Evolutionary conservation across 2,329 filamentous ascomycete species (phyloP).

Genomic region (Coniella vitis): DNA sequence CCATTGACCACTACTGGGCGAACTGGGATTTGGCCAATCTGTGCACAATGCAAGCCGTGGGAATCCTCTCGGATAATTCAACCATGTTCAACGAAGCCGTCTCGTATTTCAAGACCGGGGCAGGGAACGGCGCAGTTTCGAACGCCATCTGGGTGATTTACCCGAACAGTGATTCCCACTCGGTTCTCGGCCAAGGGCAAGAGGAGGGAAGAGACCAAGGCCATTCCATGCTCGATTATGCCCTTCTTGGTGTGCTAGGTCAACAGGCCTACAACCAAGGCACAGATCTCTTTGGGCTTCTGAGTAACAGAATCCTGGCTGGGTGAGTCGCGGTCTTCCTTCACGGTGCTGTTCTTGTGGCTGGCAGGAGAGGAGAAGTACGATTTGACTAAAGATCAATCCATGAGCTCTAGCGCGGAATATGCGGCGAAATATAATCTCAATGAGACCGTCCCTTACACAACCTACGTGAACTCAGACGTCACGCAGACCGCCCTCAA

Average conservation of each 20-base stretch:
- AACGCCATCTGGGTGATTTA: slow-evolving; percentile 27
- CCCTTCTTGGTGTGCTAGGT: slow-evolving; percentile 32
- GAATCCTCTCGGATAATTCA: slow-evolving; percentile 34
- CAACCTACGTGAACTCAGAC: not conserved
- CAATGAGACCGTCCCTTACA: not conserved
- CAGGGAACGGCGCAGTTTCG: slow-evolving; percentile 30
- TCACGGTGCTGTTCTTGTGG: no score
- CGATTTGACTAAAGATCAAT: not conserved
- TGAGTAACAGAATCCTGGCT: slow-evolving; percentile 20
- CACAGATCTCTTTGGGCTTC: slow-evolving; percentile 15
- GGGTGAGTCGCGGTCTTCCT: slow-evolving; percentile 7
- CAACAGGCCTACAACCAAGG: slow-evolving; percentile 31
- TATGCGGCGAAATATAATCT: not conserved
- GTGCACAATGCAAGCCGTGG: slow-evolving; percentile 31
- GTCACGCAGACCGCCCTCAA: not conserved
- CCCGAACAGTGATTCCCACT: slow-evolving; percentile 22
- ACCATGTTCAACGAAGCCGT: slow-evolving; percentile 33
- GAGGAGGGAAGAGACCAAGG: slow-evolving; percentile 39
- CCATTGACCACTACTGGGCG: slow-evolving; percentile 31
- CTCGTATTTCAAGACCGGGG: slow-evolving; percentile 33
- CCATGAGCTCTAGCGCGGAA: not conserved
- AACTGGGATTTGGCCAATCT: slow-evolving; percentile 41
- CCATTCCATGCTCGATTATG: slow-evolving; percentile 33
- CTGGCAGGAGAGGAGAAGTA: no score
- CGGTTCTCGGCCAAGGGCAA: slow-evolving; percentile 31